phyloP scores from a whole-genome alignment of 495 filamentous ascomycete species.

The Parathielavia hyrcaniae region DNA sequence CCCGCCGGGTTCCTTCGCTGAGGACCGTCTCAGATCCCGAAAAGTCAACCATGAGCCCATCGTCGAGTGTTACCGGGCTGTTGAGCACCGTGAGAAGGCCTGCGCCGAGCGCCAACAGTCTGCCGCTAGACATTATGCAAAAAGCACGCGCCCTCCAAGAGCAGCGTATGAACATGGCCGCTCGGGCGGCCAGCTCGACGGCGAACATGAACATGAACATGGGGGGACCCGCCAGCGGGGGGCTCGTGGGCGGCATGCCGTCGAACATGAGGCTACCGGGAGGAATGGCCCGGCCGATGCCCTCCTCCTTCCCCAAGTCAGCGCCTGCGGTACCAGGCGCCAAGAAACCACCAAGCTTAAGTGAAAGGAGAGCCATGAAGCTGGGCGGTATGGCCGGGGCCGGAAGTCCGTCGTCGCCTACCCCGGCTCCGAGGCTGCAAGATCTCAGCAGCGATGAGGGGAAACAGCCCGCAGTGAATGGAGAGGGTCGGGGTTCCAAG shows the following conservation, averaged over 20 bases:
- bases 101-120: slow-evolving; percentile 41
- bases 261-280: slow-evolving; percentile 39
- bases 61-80: slow-evolving; percentile 74
- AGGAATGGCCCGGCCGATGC: slow-evolving; percentile 36
- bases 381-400: slow-evolving; percentile 34
- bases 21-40: slow-evolving; percentile 52
- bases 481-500: slow-evolving; percentile 50
- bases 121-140: slow-evolving; percentile 75
- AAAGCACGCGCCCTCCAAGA: slow-evolving; percentile 60
- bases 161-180: slow-evolving; percentile 31
- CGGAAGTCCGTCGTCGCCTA: slow-evolving; percentile 26
- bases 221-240: not conserved
- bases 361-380: slow-evolving; percentile 40
- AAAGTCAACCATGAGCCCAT: slow-evolving; percentile 54
- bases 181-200: slow-evolving; percentile 5
- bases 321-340: slow-evolving; percentile 39
- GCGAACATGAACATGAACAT: slow-evolving; percentile 13
- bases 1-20: slow-evolving; percentile 48
- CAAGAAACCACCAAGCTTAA: slow-evolving; percentile 31
- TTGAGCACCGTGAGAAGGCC: slow-evolving; percentile 55
- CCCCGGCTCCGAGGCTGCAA: slow-evolving; percentile 29
- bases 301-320: slow-evolving; percentile 43
- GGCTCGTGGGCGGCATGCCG: slow-evolving; percentile 33
- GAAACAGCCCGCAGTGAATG: slow-evolving; percentile 30
- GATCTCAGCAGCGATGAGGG: slow-evolving; percentile 25